Conservation (phyloP, 768 basidiomycete genomes). For the Termitomyces sp. region DNA sequence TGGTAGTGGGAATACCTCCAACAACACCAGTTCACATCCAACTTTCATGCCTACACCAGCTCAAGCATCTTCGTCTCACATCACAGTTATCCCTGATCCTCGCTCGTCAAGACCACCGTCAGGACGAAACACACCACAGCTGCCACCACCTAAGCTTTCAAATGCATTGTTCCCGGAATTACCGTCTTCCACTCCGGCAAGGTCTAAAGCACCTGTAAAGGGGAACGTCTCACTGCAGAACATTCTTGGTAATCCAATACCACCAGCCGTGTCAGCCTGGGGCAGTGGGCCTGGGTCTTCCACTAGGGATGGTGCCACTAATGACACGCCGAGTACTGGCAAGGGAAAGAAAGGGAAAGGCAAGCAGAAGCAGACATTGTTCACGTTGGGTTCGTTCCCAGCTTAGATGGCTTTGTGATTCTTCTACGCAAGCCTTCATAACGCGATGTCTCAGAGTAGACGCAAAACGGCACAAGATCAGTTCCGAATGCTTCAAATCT, state of each 20-base stretch:
- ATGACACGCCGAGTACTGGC: slow-evolving; percentile 10
- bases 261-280: slow-evolving; percentile 41
- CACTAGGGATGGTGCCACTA: slow-evolving; percentile 7
- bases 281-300: slow-evolving; percentile 14
- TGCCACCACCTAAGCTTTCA: slow-evolving; percentile 45
- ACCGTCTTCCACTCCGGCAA: slow-evolving; percentile 39
- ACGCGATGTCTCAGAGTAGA: not conserved
- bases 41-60: slow-evolving; percentile 22
- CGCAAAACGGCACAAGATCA: not conserved
- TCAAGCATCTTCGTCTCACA: slow-evolving; percentile 19
- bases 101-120: slow-evolving; percentile 11
- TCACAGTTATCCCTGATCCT: slow-evolving; percentile 18
- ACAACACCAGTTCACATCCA: slow-evolving; percentile 10
- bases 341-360: slow-evolving; percentile 78
- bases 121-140: slow-evolving; percentile 13
- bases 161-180: slow-evolving; percentile 67
- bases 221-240: slow-evolving; percentile 68
- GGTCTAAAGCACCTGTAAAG: slow-evolving; percentile 43
- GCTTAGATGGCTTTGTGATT: slow-evolving; percentile 1
- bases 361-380: slow-evolving; percentile 83
- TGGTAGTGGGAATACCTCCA: slow-evolving; percentile 18
- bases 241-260: slow-evolving; percentile 51
- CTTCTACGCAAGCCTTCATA: not conserved
- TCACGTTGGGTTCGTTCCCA: slow-evolving; percentile 56
- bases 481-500: not conserved